Conservation (phyloP, 768 basidiomycete genomes). For the Dentipellis sp. region DNA sequence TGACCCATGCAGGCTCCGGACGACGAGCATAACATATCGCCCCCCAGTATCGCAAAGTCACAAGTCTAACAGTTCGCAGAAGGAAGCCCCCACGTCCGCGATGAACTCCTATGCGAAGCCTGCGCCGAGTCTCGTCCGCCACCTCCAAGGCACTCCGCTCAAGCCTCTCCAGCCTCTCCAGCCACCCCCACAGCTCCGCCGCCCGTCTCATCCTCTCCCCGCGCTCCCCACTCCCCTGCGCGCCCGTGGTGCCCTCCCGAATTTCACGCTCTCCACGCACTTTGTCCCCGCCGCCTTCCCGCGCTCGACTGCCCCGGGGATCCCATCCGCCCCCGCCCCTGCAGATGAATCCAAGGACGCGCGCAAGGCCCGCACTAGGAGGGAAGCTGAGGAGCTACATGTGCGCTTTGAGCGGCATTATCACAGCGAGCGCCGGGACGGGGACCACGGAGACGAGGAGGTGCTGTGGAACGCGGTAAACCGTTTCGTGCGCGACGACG, state of each 20-base stretch:
- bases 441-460: constrained; percentile 14
- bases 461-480: constrained; percentile 67
- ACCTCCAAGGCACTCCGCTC: no score
- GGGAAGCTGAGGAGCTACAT: constrained; percentile 1
- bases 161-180: no score
- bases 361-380: constrained; percentile 2
- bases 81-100: no score
- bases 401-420: not conserved
- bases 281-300: constrained; percentile 45
- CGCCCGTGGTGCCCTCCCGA: not conserved
- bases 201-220: constrained; percentile 22
- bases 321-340: constrained; percentile 32
- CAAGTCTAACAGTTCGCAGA: no score
- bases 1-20: no score
- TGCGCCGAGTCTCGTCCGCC: no score
- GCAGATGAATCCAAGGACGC: constrained; percentile 28
- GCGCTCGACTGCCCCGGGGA: constrained; percentile 22
- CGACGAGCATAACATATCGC: no score
- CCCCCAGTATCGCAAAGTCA: no score
- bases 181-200: no score
- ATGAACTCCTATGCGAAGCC: no score
- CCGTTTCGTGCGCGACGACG: constrained; percentile 41
- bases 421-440: constrained; percentile 12
- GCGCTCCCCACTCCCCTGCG: constrained; percentile 23
- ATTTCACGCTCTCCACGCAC: constrained; percentile 41